Conservation (phyloP, 805 yeast genomes). For the Diddensiella transvaalensis region DNA sequence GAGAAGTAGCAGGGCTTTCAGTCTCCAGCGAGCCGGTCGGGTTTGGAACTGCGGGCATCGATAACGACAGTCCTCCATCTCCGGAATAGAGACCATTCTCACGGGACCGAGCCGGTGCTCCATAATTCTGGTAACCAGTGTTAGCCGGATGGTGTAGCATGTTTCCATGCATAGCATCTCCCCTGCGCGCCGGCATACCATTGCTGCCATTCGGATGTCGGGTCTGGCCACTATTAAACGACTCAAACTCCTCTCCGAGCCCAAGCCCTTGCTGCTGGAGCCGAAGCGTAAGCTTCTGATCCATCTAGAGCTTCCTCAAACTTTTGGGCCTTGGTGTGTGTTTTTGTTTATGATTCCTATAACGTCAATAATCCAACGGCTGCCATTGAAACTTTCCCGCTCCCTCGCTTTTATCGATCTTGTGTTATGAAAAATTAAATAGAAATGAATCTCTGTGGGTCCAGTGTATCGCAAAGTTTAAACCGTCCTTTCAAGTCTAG, state of each 20-base stretch:
- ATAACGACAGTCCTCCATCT: not conserved
- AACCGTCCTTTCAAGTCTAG: too few relatives aligned
- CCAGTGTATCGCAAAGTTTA: too few relatives aligned
- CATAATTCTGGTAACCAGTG: not conserved
- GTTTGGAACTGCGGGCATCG: not conserved
- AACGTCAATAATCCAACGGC: not conserved
- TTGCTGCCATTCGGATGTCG: not conserved
- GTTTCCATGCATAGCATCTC: too few relatives aligned
- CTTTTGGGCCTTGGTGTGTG: too few relatives aligned
- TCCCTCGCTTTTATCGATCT: too few relatives aligned
- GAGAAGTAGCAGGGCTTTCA: slow-evolving; percentile 10
- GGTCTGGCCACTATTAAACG: not conserved
- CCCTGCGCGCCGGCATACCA: not conserved
- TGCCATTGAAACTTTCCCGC: not conserved
- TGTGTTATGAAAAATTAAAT: too few relatives aligned
- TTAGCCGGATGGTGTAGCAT: not conserved
- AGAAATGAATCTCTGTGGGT: too few relatives aligned
- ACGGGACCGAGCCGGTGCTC: not conserved
- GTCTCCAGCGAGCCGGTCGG: not conserved
- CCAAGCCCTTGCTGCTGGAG: slow-evolving; percentile 11
- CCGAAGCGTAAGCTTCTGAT: slow-evolving; percentile 6
- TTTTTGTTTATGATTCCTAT: not conserved
- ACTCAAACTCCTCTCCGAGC: slow-evolving; percentile 6
- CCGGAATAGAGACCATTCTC: not conserved
- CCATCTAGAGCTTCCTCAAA: not conserved